Evolutionary conservation across 108 stramenopile species (phyloP), one percentile per base, ranked within the genome.

Genomic region (Nannochloropsis granulata): DNA sequence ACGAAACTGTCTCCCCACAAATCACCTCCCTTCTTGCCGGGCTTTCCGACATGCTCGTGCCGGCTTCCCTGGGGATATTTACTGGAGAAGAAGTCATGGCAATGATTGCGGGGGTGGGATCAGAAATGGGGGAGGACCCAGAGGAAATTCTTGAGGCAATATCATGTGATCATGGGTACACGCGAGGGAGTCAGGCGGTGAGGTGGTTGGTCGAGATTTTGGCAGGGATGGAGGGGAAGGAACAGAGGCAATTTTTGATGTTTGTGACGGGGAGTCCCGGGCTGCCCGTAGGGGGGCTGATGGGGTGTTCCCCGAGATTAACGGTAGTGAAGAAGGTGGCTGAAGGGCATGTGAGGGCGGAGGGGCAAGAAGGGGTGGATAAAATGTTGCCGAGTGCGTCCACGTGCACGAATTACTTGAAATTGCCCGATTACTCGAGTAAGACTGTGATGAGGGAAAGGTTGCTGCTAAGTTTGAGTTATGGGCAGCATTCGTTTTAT

Each of bases 331-430:
- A 71, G 56, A 71, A 71, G 56, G 56, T 71, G 56, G 56, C 56
- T 5, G 56, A 71, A 10, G 56, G 56, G n/a, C 56, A 71, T n/a
- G 7, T n/a, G 56, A 71, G 56, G n/a, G 56, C 56, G 21, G 16
- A 25, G 82, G 82, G 82, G 25, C 56, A 23, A 14, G 44, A 7
- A 23, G 86, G 94, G 34, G 98, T 97, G 81, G 93, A 90, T 12
- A 94, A 96, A 44, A 92, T 94, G 79, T 91, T 99, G 23, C 98
- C 98, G 12, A 90, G 95, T 12, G 95, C 99, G 11, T 93, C 93
- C 23, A 99, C 99, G 71, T 99, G 99, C 91, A 98, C 98, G 90
- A 99, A 99, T 89, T 93, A 91, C 16, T 90, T 99, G 83, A 99
- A 99, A 90, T 93, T 99, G 43, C 99, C 99, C 23, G 95, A 97